Evolutionary conservation across 352 stramenopile genomes (phyloP).

Genomic region (Lagenidium giganteum): DNA sequence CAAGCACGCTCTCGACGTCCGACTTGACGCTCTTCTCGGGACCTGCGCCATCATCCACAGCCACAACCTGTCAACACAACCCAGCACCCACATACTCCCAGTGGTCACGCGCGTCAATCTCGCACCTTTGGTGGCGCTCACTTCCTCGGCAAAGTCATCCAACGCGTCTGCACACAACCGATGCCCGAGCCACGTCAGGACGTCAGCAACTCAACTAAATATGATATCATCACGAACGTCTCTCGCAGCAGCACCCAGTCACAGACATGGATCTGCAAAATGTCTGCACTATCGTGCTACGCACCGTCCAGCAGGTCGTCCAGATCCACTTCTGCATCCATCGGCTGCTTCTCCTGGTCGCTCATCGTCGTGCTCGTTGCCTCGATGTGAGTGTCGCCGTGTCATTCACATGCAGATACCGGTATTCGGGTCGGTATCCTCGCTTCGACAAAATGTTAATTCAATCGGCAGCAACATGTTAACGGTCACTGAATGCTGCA

Average conservation of each 20-base stretch:
- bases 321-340: slow-evolving; percentile 64
- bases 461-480: too few relatives aligned
- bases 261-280: too few relatives aligned
- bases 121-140: slow-evolving; percentile 19
- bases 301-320: slow-evolving; percentile 78
- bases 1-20: slow-evolving; percentile 46
- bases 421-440: too few relatives aligned
- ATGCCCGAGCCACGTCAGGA: neutral
- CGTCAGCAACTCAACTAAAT: neutral
- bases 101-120: neutral
- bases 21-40: slow-evolving; percentile 31
- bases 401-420: too few relatives aligned
- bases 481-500: too few relatives aligned
- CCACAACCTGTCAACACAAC: neutral
- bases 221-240: neutral
- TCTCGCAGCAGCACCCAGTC: too few relatives aligned
- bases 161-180: slow-evolving; percentile 47
- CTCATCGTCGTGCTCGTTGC: too few relatives aligned
- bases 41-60: slow-evolving; percentile 8
- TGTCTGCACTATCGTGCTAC: too few relatives aligned
- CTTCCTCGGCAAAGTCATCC: slow-evolving; percentile 78
- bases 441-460: too few relatives aligned
- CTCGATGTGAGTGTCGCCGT: too few relatives aligned
- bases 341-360: too few relatives aligned
- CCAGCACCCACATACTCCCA: neutral